phyloP scores from a whole-genome alignment of 148 eudicot genomes.

The Polygonum aviculare region DNA sequence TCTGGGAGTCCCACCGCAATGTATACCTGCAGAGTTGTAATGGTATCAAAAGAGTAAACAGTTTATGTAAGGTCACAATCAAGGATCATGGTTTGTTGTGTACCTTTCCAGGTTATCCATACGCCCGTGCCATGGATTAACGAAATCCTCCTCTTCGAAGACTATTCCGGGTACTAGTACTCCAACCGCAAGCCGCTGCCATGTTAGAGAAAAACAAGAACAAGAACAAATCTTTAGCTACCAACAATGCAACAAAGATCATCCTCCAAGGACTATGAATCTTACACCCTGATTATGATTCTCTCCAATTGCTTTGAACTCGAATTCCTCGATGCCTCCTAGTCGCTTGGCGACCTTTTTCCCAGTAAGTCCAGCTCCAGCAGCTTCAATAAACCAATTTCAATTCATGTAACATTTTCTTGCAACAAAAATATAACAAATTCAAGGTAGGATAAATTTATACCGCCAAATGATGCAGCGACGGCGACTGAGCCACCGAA shows the following conservation, averaged over 20 bases:
- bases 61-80: background rate
- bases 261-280: background rate
- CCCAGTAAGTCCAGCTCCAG: constrained; percentile 93
- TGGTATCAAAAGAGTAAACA: background rate
- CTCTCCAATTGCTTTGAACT: constrained; percentile 67
- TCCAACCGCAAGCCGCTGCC: constrained; percentile 84
- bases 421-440: too few species aligned
- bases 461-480: constrained; percentile 95
- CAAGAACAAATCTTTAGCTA: background rate
- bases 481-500: constrained; percentile 81
- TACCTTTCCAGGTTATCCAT: constrained; percentile 68
- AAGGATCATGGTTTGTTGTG: constrained; percentile 8
- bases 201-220: background rate
- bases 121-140: constrained; percentile 66
- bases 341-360: constrained; percentile 76
- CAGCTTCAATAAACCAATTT: constrained; percentile 35
- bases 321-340: constrained; percentile 74
- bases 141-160: constrained; percentile 57
- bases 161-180: constrained; percentile 77
- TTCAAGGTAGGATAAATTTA: background rate
- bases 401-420: background rate
- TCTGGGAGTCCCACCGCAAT: constrained; percentile 27
- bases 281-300: constrained; percentile 86
- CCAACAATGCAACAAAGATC: background rate
- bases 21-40: constrained; percentile 18